A percentile compares a stretch with the other conserved stretches of the same genome.
Evolutionary conservation across 2,329 filamentous ascomycete species (phyloP).

Genomic region (Scedosporium boydii): DNA sequence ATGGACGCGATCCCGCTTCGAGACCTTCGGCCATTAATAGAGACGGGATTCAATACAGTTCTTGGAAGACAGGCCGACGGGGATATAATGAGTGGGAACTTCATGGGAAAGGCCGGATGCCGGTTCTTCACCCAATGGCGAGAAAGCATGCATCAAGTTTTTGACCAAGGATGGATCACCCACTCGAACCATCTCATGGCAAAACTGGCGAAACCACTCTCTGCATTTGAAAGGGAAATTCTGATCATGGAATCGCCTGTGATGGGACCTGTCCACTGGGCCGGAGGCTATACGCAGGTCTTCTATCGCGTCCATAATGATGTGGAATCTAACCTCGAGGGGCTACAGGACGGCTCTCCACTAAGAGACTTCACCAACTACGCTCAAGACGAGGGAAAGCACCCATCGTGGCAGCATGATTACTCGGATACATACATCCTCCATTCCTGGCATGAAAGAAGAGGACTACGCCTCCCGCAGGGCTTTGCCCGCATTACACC

Average conservation of each 20-base stretch:
- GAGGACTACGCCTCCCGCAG: not conserved
- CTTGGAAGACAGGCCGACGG: conserved; percentile 11
- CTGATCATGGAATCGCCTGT: not conserved
- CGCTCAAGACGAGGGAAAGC: not conserved
- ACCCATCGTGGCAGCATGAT: not conserved
- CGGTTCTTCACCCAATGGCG: conserved; percentile 13
- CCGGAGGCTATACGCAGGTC: not conserved
- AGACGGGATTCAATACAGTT: conserved; percentile 12
- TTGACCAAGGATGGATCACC: conserved; percentile 18
- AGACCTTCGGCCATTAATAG: conserved; percentile 10
- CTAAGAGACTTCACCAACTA: not conserved
- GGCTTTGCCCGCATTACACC: conserved; percentile 10
- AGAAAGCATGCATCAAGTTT: conserved; percentile 25
- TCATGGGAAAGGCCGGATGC: conserved; percentile 13
- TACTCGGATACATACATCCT: not conserved
- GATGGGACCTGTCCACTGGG: not conserved
- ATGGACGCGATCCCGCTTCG: conserved; percentile 13
- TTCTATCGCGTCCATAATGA: not conserved
- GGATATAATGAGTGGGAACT: conserved; percentile 14
- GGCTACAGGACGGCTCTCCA: not conserved
- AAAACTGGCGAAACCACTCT: not conserved
- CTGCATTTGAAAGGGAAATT: not conserved
- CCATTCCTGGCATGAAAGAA: not conserved
- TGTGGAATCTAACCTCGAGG: not conserved
- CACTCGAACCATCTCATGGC: conserved; percentile 14